These are phyloP conservation scores for Nepenthes gracilis DNA, from an alignment of 148 eudicot genomes.

Conservation along the genomic window DNA sequence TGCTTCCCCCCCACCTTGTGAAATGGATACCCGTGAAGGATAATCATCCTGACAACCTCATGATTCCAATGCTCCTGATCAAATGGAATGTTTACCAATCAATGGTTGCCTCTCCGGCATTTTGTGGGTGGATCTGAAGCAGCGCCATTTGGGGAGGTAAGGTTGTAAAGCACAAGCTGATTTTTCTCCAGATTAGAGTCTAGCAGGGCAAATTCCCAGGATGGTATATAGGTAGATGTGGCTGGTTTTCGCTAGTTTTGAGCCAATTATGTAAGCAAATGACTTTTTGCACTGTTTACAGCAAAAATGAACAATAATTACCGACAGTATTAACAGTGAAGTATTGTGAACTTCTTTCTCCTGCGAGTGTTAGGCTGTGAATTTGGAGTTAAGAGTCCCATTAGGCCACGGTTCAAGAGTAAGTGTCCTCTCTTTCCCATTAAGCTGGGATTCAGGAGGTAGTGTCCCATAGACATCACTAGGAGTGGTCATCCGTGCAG, in stretches of 20 bases:
- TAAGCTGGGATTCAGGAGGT: too few species aligned
- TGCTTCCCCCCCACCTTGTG: conserved; percentile 58
- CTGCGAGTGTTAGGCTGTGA: conserved; percentile 34
- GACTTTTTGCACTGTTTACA: conserved; percentile 79
- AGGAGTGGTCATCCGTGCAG: too few species aligned
- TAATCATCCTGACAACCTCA: conserved; percentile 71
- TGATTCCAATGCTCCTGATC: conserved; percentile 35
- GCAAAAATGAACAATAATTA: conserved; percentile 35
- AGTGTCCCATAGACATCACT: too few species aligned
- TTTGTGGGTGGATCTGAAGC: conserved; percentile 44
- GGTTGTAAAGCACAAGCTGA: conserved; percentile 12
- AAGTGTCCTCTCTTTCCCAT: too few species aligned
- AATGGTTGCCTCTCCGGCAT: conserved; percentile 37
- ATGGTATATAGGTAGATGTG: conserved; percentile 74
- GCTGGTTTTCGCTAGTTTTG: conserved; percentile 77
- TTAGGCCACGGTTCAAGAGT: too few species aligned
- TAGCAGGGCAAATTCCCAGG: conserved; percentile 55
- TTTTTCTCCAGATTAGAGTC: conserved; percentile 19
- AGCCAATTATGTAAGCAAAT: conserved; percentile 67
- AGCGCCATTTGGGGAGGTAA: conserved; percentile 17
- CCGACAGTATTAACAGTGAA: conserved; percentile 49
- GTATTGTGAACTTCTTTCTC: conserved; percentile 65
- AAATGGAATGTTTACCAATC: conserved; percentile 23
- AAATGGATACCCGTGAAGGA: conserved; percentile 62
- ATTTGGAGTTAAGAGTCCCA: neutral